Evolutionary conservation across 208 protist species (phyloP).

Genomic region (Crithidia thermophila): DNA sequence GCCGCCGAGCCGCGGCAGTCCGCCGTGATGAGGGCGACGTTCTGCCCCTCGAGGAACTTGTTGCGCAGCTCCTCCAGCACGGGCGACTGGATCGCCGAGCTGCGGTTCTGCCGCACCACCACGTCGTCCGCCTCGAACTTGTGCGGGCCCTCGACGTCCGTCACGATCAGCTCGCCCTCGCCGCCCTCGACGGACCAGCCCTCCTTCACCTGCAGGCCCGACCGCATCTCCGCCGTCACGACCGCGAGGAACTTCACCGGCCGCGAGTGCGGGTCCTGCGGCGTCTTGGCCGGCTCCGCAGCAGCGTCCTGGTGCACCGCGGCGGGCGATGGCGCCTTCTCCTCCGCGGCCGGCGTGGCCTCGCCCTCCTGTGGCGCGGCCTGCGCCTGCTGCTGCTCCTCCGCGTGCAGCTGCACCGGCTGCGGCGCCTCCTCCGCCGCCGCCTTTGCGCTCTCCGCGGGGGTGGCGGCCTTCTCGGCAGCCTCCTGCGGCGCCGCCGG

Average conservation of each 20-base stretch:
- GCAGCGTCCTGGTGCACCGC: not conserved
- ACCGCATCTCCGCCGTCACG: constrained; percentile 46
- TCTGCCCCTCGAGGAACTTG: constrained; percentile 51
- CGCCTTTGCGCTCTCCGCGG: constrained; percentile 3
- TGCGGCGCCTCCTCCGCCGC: not conserved
- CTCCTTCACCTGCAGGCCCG: constrained; percentile 31
- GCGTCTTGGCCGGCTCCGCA: not conserved
- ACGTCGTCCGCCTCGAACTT: constrained; percentile 51
- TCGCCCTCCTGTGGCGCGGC: not conserved
- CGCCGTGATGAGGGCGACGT: constrained; percentile 53
- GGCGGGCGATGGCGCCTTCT: too few species aligned
- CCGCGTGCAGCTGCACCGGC: not conserved
- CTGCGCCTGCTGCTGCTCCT: not conserved
- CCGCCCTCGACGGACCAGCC: constrained; percentile 39
- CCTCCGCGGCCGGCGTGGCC: too few species aligned
- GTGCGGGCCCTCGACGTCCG: constrained; percentile 40
- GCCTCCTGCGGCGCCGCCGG: not conserved
- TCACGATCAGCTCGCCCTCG: constrained; percentile 39
- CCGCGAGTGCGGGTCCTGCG: not conserved
- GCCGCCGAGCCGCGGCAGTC: constrained; percentile 48
- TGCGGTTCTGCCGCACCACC: constrained; percentile 35
- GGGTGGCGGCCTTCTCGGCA: not conserved
- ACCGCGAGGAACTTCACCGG: constrained; percentile 36
- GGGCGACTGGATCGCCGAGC: constrained; percentile 28
- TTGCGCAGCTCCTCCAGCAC: constrained; percentile 43